Conservation (phyloP, 495 filamentous ascomycete genomes). For the Annulohypoxylon bovei region DNA sequence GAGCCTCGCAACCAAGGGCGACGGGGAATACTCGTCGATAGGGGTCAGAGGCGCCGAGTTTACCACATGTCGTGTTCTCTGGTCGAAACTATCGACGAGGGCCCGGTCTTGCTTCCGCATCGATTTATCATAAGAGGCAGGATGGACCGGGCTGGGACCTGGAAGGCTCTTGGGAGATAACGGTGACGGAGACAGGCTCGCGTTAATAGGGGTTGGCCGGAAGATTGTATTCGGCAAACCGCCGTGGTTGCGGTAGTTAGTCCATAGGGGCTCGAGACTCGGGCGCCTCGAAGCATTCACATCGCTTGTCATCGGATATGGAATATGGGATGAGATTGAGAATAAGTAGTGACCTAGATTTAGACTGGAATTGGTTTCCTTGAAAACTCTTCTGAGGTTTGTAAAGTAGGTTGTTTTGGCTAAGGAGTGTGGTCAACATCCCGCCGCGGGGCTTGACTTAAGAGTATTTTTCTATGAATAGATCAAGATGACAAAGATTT, state of each 20-base stretch:
- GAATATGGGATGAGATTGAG: neutral
- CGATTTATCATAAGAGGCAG: conserved; percentile 46
- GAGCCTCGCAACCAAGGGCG: conserved; percentile 44
- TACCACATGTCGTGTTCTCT: conserved; percentile 34
- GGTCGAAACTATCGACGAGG: conserved; percentile 53
- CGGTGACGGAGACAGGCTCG: conserved; percentile 44
- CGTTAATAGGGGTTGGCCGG: conserved; percentile 39
- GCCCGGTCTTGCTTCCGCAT: conserved; percentile 54
- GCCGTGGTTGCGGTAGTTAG: conserved; percentile 36
- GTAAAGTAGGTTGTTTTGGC: conserved; percentile 8
- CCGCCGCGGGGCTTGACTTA: conserved; percentile 1
- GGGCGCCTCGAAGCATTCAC: conserved; percentile 45
- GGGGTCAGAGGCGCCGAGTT: conserved; percentile 32
- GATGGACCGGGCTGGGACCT: conserved; percentile 53
- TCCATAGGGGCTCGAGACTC: conserved; percentile 53
- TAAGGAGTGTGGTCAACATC: conserved; percentile 2
- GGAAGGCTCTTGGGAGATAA: conserved; percentile 46
- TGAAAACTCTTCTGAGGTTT: conserved; percentile 9
- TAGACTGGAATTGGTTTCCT: neutral
- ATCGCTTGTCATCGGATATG: conserved; percentile 38
- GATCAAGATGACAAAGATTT: conserved; percentile 27
- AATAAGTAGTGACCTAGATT: neutral
- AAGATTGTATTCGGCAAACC: conserved; percentile 26
- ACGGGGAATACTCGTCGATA: conserved; percentile 41
- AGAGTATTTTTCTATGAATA: conserved; percentile 36